Evolutionary conservation across 1,284 basidiomycete genomes (phyloP), one percentile per base, ranked within the genome.

Genomic region (Malassezia yamatoensis): DNA sequence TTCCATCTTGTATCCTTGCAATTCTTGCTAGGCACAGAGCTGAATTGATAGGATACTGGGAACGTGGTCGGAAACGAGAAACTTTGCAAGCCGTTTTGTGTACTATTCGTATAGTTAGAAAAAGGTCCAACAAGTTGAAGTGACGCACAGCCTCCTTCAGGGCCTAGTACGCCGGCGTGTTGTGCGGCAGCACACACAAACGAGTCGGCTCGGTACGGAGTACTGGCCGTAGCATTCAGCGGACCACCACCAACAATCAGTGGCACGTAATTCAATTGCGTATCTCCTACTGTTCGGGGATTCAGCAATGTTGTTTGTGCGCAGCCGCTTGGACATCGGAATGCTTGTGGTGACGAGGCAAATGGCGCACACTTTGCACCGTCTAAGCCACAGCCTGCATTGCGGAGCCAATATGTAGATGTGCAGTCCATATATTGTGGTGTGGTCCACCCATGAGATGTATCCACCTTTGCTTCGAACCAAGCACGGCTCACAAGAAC

Each of bases 161-260:
- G 78, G 53, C 79, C 80, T 56, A 87, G 79, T 29, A 86, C 64
- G 13, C 86, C 87, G 21, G 87, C 88, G 68, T 54, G 60, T 35
- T 85, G 80, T n/a, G 88, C 88, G 40, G 88, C 83, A 36, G 87
- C 82, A 71, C 89, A 91, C 35, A 90, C 81, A 72, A 90, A 91
- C 49, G 80, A 84, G 71, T 91, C 89, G 1, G 83, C 87, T 65
- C 89, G 80, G 67, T 90, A 90, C 3, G 61, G 61, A 9, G 50
- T 32, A 4, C 4, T 10, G 6, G 50, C 42, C 1, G 41, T 52
- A 42, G 62, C 59, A 15, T 42, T 42, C 9, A 12, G 24, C 71
- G 87, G 85, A 4, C 86, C 86, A 13, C 88, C 88, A 9, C 89
- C 89, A 1, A 91, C 85, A 47, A 91, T 80, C 20, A 90, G 78